Percentiles rank a stretch among this genome's conserved stretches.
phyloP scores from a whole-genome alignment of 495 filamentous ascomycete genomes.

The Aspergillus panamensis region DNA sequence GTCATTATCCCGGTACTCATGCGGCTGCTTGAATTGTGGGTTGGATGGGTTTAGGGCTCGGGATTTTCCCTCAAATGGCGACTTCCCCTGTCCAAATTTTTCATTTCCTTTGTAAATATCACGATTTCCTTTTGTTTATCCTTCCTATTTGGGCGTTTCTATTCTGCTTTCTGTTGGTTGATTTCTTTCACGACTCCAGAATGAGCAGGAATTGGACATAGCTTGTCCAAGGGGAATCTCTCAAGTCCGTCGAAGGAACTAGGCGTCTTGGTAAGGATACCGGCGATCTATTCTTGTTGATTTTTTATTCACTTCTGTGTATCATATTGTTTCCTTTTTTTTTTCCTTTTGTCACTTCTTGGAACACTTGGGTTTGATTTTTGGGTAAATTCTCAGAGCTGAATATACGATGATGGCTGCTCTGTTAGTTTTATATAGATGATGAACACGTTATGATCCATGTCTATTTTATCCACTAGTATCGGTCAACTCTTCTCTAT shows the following conservation, averaged over 20 bases:
- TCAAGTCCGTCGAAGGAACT: neutral
- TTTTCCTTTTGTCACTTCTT: conserved; percentile 12
- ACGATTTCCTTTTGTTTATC: neutral
- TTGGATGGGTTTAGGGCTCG: neutral
- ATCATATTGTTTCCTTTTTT: conserved; percentile 11
- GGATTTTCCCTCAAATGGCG: too few species aligned
- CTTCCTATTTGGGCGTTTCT: neutral
- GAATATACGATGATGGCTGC: neutral
- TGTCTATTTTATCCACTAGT: neutral
- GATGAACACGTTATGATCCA: conserved; percentile 2
- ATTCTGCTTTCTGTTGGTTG: neutral
- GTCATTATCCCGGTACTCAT: conserved; percentile 8
- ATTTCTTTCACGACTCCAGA: neutral
- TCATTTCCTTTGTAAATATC: conserved; percentile 5
- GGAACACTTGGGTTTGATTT: neutral
- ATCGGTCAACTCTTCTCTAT: neutral
- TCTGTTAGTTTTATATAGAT: neutral
- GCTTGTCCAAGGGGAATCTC: neutral
- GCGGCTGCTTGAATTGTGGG: neutral
- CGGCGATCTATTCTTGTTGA: conserved; percentile 3
- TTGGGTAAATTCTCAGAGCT: neutral
- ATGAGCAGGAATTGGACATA: neutral
- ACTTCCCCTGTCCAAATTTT: too few species aligned
- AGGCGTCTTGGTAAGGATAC: neutral
- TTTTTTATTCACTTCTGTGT: conserved; percentile 12